Conservation (phyloP, 179 eudicot genomes). For the Amaranthus tricolor region DNA sequence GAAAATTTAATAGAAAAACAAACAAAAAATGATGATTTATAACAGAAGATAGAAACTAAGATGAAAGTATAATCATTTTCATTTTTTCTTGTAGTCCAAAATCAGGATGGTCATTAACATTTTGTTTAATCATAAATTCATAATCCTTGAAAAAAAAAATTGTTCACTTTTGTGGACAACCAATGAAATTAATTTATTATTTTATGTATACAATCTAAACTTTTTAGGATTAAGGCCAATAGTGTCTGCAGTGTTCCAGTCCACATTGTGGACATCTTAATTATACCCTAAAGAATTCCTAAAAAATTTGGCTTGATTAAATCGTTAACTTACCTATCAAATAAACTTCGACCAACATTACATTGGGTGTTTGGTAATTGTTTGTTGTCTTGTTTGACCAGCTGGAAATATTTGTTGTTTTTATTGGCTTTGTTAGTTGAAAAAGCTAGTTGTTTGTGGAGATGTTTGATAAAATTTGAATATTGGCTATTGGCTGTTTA, state of each 20-base stretch:
- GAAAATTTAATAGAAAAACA: background rate
- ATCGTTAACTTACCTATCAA: background rate
- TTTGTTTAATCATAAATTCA: conserved; percentile 14
- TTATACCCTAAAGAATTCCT: conserved; percentile 14
- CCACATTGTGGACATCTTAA: conserved; percentile 20
- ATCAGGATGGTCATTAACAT: conserved; percentile 17
- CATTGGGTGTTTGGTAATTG: too few relatives aligned
- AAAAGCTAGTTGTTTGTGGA: too few relatives aligned
- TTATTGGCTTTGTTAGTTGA: too few relatives aligned
- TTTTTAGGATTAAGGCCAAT: too few relatives aligned
- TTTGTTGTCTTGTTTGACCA: too few relatives aligned
- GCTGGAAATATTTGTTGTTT: too few relatives aligned
- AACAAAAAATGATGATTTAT: background rate
- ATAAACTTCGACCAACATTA: background rate
- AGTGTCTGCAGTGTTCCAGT: conserved; percentile 17
- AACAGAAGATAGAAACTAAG: background rate
- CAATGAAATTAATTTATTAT: too few relatives aligned
- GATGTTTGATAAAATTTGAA: too few relatives aligned
- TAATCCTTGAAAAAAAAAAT: conserved; percentile 18
- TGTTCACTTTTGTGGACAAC: too few relatives aligned
- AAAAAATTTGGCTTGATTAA: conserved; percentile 6
- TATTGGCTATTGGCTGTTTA: conserved; percentile 2
- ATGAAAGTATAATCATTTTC: conserved; percentile 2
- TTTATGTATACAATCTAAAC: too few relatives aligned
- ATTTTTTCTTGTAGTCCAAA: conserved; percentile 27